Evolutionary conservation across 2,329 filamentous ascomycete species (phyloP), one percentile per base, ranked within the genome.

Genomic region (Venturia pyrina): DNA sequence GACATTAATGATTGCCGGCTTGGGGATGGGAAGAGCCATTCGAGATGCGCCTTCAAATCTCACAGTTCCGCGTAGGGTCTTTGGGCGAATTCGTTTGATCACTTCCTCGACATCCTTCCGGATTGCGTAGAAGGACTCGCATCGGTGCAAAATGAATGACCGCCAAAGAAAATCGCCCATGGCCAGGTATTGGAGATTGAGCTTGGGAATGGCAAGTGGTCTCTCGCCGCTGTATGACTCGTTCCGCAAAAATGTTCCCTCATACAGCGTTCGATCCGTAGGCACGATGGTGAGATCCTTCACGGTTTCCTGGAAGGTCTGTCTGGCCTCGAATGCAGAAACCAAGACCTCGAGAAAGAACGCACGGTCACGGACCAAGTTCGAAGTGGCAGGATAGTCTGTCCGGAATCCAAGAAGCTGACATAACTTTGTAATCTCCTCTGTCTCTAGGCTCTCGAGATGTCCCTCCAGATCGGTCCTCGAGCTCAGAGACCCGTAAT

Each of bases 131-230:
- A 98, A 97, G 0, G 93, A 85, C 75, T 99, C 95, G 67, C 88
- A 90, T 50, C 93, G 87, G 74, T 96, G 95, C 10, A 99, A 80
- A 17, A 96, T 83, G 72, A 98, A 88, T 0, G 93, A 92, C 68
- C 96, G 86, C 92, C 93, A 99, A n/a, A 99, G 79, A 71, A 99
- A 99, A 75, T 99, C 95, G 2, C 92, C 92, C 63, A 96, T 86
- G 2, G 93, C 96, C 17, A 99, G 82, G 76, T 99, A 99, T 73
- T 99, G 95, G 37, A 99, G 80, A 71, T 97, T 99, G 59, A 98
- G 78, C 75, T 99, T 99, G 2, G 95, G 95, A 56, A 99, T 86
- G 2, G 95, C 91, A 66, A 99, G 81, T 5, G 95, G 93, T 61
- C 86, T 86, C 32, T 91, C 92, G 34, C 93, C 93, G 74, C 96